Percentiles rank a stretch among this genome's conserved stretches.
Evolutionary conservation across 192 early-diverging fungal genomes (phyloP).

Genomic region (Umbelopsis vinacea): DNA sequence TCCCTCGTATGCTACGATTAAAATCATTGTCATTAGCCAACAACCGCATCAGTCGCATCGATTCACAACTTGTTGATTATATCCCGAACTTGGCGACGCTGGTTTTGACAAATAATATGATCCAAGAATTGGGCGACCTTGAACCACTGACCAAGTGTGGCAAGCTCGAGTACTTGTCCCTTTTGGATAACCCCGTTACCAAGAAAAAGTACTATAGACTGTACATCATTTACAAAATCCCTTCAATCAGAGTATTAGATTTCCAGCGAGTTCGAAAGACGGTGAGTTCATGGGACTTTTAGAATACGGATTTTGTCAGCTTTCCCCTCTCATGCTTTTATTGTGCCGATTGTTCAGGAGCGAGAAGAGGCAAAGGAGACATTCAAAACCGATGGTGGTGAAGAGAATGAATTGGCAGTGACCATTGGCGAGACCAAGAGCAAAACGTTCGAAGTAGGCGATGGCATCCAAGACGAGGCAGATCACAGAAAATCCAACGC

Average conservation of each 20-base stretch:
- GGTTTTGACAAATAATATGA: conserved; percentile 85
- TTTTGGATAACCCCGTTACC: conserved; percentile 90
- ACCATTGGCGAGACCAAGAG: conserved; percentile 67
- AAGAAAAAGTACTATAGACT: conserved; percentile 81
- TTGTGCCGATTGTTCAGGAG: conserved; percentile 61
- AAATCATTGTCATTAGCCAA: conserved; percentile 77
- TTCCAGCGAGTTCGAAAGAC: conserved; percentile 76
- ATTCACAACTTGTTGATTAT: conserved; percentile 61
- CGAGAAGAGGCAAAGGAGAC: conserved; percentile 76
- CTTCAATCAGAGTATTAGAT: conserved; percentile 82
- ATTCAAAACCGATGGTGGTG: conserved; percentile 73
- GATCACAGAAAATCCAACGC: conserved; percentile 56
- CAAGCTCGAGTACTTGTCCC: conserved; percentile 63
- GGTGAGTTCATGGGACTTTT: conserved; percentile 45
- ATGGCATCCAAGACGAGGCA: conserved; percentile 52
- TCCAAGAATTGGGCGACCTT: conserved; percentile 85
- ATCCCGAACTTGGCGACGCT: conserved; percentile 82
- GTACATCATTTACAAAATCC: conserved; percentile 83
- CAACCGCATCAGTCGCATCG: conserved; percentile 89
- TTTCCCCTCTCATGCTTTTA: neutral
- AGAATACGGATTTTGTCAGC: neutral
- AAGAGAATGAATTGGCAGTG: conserved; percentile 64
- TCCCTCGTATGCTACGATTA: conserved; percentile 82
- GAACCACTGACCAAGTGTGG: conserved; percentile 64
- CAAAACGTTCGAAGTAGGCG: conserved; percentile 89